These are phyloP conservation scores for Candida boleticola DNA, from an alignment of 805 yeast genomes.

Conservation along the genomic window DNA sequence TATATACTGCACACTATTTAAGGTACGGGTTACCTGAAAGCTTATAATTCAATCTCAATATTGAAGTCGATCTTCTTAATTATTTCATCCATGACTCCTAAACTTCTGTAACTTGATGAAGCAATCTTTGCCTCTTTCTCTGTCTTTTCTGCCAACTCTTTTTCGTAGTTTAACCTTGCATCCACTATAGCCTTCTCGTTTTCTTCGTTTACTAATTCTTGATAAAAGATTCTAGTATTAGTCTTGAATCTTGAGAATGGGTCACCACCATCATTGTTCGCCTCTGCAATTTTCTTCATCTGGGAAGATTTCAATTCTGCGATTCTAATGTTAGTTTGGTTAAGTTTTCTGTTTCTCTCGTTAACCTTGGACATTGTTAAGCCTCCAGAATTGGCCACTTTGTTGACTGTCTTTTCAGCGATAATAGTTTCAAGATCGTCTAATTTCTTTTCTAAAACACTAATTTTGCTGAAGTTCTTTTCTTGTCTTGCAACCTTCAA, in stretches of 20 bases:
- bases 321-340: slow-evolving; percentile 69
- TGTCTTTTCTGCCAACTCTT: slow-evolving; percentile 37
- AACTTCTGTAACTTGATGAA: slow-evolving; percentile 52
- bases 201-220: slow-evolving; percentile 52
- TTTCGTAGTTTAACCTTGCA: slow-evolving; percentile 46
- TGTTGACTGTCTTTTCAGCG: slow-evolving; percentile 35
- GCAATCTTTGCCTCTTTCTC: slow-evolving; percentile 46
- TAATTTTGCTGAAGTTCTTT: slow-evolving; percentile 34
- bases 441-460: slow-evolving; percentile 32
- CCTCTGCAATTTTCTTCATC: slow-evolving; percentile 29
- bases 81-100: slow-evolving; percentile 57
- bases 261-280: slow-evolving; percentile 51
- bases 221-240: slow-evolving; percentile 78
- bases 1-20: not conserved
- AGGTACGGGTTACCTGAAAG: not conserved
- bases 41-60: slow-evolving; percentile 21
- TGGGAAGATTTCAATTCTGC: slow-evolving; percentile 72
- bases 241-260: slow-evolving; percentile 92
- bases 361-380: slow-evolving; percentile 68
- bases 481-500: slow-evolving; percentile 71
- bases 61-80: slow-evolving; percentile 44
- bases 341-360: slow-evolving; percentile 80
- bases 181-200: slow-evolving; percentile 58
- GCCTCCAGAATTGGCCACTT: slow-evolving; percentile 26
- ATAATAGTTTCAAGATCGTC: slow-evolving; percentile 47